These are phyloP conservation scores for Aspergillus diversus DNA, from an alignment of 495 filamentous ascomycete genomes.

Conservation along the genomic window DNA sequence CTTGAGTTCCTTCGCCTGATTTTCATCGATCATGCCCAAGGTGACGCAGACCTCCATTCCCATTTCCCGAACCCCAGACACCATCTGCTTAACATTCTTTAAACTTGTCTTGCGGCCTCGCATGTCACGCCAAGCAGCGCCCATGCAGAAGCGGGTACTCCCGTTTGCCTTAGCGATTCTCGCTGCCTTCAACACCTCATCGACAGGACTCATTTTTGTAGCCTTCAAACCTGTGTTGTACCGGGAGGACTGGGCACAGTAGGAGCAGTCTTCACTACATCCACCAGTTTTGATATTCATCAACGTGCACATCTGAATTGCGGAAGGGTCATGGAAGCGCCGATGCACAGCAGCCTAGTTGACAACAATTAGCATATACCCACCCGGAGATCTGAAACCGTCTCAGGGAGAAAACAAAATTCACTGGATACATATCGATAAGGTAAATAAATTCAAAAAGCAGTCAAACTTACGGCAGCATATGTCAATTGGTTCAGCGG, in stretches of 20 bases:
- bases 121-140: constrained; percentile 91
- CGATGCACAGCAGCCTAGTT: constrained; percentile 71
- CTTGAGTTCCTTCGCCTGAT: constrained; percentile 76
- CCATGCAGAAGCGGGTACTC: constrained; percentile 89
- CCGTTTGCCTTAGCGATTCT: constrained; percentile 76
- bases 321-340: constrained; percentile 75
- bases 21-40: constrained; percentile 80
- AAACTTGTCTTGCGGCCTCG: constrained; percentile 78
- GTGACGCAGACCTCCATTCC: constrained; percentile 89
- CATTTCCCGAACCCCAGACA: constrained; percentile 73
- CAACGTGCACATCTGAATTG: constrained; percentile 85
- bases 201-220: constrained; percentile 74
- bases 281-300: constrained; percentile 97
- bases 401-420: background rate
- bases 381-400: too few species aligned
- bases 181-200: constrained; percentile 75
- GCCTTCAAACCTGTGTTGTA: constrained; percentile 78
- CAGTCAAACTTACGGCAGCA: constrained; percentile 60
- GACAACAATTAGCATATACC: background rate
- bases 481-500: constrained; percentile 77
- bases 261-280: constrained; percentile 85
- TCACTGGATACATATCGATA: background rate
- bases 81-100: constrained; percentile 79
- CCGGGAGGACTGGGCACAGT: constrained; percentile 84
- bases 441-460: background rate